Percentiles rank a stretch among this genome's conserved stretches.
Evolutionary conservation across 2,329 filamentous ascomycete species (phyloP).

Genomic region (Xylariaceae sp.): DNA sequence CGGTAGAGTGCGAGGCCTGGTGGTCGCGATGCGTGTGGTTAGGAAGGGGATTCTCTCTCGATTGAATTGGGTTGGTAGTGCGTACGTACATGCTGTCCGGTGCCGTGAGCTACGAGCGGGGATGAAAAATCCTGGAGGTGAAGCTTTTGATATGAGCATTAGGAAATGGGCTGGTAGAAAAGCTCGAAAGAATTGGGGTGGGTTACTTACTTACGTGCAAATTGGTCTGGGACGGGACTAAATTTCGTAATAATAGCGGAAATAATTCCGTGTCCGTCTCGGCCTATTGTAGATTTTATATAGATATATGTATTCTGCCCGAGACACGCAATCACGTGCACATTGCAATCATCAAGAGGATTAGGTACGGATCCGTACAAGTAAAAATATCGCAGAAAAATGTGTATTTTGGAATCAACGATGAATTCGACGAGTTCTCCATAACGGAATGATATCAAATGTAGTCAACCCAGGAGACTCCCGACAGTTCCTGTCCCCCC

Average conservation of each 20-base stretch:
- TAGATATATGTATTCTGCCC: conserved; percentile 1
- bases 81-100: conserved; percentile 50
- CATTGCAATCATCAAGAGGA: background rate
- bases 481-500: background rate
- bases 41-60: background rate
- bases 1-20: conserved; percentile 72
- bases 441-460: background rate
- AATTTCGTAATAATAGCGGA: conserved; percentile 15
- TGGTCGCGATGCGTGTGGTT: background rate
- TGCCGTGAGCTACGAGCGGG: conserved; percentile 56
- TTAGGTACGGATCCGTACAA: too few species aligned
- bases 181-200: too few species aligned
- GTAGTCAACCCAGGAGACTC: background rate
- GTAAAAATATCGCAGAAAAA: too few species aligned
- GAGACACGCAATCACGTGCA: conserved; percentile 16
- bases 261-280: conserved; percentile 17
- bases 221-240: background rate
- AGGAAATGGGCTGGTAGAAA: conserved; percentile 11
- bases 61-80: background rate
- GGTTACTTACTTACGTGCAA: too few species aligned
- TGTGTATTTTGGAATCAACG: too few species aligned
- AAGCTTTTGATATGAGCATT: background rate
- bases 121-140: conserved; percentile 38
- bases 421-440: background rate
- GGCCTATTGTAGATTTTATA: too few species aligned